These are phyloP conservation scores for Ganoderma multipileum DNA, from an alignment of 1,284 basidiomycete genomes.

Conservation along the genomic window DNA sequence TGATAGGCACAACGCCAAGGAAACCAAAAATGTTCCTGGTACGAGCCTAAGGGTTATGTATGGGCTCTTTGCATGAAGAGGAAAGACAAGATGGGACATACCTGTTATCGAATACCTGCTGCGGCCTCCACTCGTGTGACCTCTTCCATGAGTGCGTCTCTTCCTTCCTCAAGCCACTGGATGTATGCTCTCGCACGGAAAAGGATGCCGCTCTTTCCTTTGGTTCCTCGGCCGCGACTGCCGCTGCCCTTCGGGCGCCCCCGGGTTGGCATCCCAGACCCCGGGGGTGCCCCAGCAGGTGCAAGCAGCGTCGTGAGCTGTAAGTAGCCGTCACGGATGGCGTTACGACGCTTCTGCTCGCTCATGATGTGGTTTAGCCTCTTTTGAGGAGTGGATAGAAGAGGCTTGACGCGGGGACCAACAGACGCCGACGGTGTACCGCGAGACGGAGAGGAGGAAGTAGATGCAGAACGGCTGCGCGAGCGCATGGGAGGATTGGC, in stretches of 20 bases:
- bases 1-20: not conserved
- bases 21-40: not conserved
- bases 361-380: constrained; percentile 94
- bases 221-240: constrained; percentile 45
- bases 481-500: constrained; percentile 17
- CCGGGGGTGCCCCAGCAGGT: constrained; percentile 66
- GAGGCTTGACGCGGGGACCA: constrained; percentile 48
- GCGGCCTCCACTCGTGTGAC: constrained; percentile 67
- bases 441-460: constrained; percentile 29
- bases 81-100: constrained; percentile 1
- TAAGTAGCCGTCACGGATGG: constrained; percentile 89
- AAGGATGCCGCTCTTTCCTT: constrained; percentile 83
- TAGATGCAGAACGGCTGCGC: constrained; percentile 28
- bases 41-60: not conserved
- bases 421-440: constrained; percentile 29
- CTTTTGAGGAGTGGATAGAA: constrained; percentile 87
- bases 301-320: constrained; percentile 81
- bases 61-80: not conserved
- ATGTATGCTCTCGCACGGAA: constrained; percentile 83
- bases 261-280: constrained; percentile 76
- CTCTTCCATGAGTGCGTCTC: constrained; percentile 67
- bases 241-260: constrained; percentile 84
- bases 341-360: constrained; percentile 89
- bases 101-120: constrained; percentile 49
- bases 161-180: constrained; percentile 76